Evolutionary conservation across 176 grass and related monocot species (phyloP).

Genomic region (Stipa capillata): DNA sequence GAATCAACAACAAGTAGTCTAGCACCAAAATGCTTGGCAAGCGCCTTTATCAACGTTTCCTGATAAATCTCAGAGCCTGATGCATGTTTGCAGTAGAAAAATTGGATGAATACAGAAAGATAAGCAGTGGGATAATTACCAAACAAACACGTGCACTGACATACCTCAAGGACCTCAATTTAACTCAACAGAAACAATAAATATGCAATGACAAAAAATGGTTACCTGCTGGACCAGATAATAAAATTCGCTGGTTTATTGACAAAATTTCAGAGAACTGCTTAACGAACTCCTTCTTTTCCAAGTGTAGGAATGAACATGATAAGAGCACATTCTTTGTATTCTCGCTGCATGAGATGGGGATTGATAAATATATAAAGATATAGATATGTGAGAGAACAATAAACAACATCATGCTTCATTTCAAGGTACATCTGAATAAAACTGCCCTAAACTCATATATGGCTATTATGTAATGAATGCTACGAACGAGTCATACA

Average conservation of each 20-base stretch:
- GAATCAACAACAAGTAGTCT: constrained; percentile 90
- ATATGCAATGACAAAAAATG: background rate
- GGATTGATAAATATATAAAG: constrained; percentile 16
- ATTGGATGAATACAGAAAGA: constrained; percentile 5
- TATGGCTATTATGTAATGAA: background rate
- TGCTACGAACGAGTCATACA: background rate
- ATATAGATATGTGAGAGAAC: background rate
- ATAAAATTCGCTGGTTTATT: constrained; percentile 85
- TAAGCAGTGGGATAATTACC: background rate
- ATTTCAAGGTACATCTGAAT: background rate
- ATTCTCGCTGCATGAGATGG: constrained; percentile 65
- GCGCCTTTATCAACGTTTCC: constrained; percentile 88
- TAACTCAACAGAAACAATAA: background rate
- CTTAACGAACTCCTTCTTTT: constrained; percentile 87
- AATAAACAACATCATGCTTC: constrained; percentile 9
- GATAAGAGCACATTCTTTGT: constrained; percentile 80
- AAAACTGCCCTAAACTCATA: background rate
- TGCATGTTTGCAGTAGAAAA: constrained; percentile 11
- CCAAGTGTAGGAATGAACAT: constrained; percentile 80
- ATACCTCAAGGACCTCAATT: background rate
- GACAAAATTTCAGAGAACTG: constrained; percentile 81
- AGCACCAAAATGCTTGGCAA: constrained; percentile 81
- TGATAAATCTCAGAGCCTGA: constrained; percentile 98
- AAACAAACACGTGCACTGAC: background rate
- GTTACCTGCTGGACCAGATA: constrained; percentile 95